Evolutionary conservation across 1,284 basidiomycete species (phyloP).

Genomic region (Cutaneotrichosporon sp.): DNA sequence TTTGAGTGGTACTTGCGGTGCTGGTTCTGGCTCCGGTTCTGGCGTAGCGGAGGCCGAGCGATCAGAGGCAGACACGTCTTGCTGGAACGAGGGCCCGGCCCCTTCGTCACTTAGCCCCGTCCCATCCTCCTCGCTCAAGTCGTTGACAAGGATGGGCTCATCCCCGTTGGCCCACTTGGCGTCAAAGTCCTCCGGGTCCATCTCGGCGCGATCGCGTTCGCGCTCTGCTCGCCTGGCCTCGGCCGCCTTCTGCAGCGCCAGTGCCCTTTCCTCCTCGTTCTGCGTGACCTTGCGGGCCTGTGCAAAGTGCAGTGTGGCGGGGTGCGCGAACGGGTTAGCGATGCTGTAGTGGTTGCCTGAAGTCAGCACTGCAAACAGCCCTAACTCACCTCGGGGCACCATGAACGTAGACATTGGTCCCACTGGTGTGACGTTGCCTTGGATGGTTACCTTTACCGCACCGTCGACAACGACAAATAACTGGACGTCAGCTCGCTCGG

Average conservation of each 20-base stretch:
- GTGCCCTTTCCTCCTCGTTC: conserved; percentile 49
- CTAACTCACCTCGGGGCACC: conserved; percentile 74
- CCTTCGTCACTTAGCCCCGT: conserved; percentile 17
- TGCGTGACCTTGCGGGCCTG: conserved; percentile 76
- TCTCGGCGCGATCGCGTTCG: not conserved
- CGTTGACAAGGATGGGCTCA: no score
- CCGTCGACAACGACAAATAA: conserved; percentile 82
- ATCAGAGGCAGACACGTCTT: no score
- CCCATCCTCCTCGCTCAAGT: conserved; percentile 4
- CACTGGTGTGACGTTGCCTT: conserved; percentile 74
- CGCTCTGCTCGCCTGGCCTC: not conserved
- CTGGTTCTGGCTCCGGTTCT: not conserved
- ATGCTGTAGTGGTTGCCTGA: conserved; percentile 88
- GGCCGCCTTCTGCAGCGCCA: not conserved
- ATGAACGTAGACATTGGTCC: conserved; percentile 84
- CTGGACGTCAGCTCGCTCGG: conserved; percentile 60
- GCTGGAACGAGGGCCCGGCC: no score
- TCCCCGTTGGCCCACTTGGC: conserved; percentile 4
- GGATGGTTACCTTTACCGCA: no score
- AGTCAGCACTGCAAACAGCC: conserved; percentile 10
- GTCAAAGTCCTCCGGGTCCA: conserved; percentile 7
- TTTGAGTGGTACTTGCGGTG: not conserved
- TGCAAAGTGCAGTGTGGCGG: conserved; percentile 82
- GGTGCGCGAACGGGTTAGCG: conserved; percentile 71
- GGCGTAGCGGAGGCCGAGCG: not conserved